A percentile compares a stretch with the other conserved stretches of the same genome.
Evolutionary conservation across 2,329 filamentous ascomycete species (phyloP).

Genomic region (Triangularia verruculosa): DNA sequence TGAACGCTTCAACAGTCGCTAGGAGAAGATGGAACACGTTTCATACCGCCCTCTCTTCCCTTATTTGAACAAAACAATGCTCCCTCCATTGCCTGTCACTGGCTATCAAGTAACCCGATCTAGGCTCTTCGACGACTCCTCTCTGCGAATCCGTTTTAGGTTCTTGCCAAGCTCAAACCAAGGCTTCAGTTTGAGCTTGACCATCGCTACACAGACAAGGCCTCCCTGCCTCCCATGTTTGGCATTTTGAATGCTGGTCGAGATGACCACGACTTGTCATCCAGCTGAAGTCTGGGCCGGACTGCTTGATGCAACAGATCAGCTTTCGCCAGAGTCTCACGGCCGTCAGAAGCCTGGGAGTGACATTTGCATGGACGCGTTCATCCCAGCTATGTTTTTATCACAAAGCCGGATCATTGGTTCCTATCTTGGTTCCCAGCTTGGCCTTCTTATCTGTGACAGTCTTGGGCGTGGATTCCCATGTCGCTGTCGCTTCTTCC

Average conservation of each 20-base stretch:
- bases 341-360: background rate
- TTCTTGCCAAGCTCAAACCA: conserved; percentile 1
- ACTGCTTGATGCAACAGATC: background rate
- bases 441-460: conserved; percentile 1
- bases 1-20: background rate
- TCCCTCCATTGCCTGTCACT: background rate
- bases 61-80: background rate
- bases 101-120: background rate
- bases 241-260: background rate
- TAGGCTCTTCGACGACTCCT: background rate
- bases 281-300: background rate
- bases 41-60: background rate
- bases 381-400: conserved; percentile 2
- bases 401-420: background rate
- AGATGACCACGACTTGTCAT: background rate
- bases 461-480: conserved; percentile 2
- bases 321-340: conserved; percentile 7
- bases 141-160: conserved; percentile 1
- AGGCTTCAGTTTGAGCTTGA: background rate
- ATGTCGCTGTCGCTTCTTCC: background rate
- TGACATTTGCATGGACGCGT: background rate
- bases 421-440: background rate
- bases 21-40: conserved; percentile 4
- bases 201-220: background rate
- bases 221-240: conserved; percentile 2